Evolutionary conservation across 192 early-diverging fungal genomes (phyloP).

Genomic region (Pilaira anomala): DNA sequence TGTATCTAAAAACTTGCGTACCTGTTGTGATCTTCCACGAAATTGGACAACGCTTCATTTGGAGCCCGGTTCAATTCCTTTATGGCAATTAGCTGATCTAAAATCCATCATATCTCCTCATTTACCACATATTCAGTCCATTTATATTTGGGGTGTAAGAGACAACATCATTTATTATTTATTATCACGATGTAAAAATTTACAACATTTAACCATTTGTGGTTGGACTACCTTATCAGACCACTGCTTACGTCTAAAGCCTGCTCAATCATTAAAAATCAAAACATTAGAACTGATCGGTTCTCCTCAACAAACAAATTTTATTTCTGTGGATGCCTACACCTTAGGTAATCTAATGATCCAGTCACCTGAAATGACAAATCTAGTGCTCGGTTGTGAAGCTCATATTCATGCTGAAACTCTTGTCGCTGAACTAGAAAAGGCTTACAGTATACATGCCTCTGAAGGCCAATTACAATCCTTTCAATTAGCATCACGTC

Average conservation of each 20-base stretch:
- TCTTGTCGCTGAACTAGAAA: constrained; percentile 10
- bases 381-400: not conserved
- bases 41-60: not conserved
- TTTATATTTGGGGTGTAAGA: constrained; percentile 5
- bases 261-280: not conserved
- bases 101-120: constrained; percentile 1
- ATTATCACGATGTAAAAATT: constrained; percentile 5
- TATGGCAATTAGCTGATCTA: not conserved
- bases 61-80: not conserved
- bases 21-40: constrained; percentile 11
- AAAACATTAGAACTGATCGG: constrained; percentile 2
- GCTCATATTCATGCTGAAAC: constrained; percentile 10
- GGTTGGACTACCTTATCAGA: constrained; percentile 24
- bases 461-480: not conserved
- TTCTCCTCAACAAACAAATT: not conserved
- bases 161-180: constrained; percentile 16
- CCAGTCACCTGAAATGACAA: constrained; percentile 3
- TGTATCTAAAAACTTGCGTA: constrained; percentile 1
- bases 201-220: constrained; percentile 1
- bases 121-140: not conserved
- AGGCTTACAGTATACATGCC: not conserved
- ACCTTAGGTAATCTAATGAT: not conserved
- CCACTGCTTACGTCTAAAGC: constrained; percentile 1
- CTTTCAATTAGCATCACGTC: not conserved
- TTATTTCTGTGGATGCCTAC: constrained; percentile 6